Conservation (phyloP, 495 filamentous ascomycete genomes). For the Trichoderma virens region DNA sequence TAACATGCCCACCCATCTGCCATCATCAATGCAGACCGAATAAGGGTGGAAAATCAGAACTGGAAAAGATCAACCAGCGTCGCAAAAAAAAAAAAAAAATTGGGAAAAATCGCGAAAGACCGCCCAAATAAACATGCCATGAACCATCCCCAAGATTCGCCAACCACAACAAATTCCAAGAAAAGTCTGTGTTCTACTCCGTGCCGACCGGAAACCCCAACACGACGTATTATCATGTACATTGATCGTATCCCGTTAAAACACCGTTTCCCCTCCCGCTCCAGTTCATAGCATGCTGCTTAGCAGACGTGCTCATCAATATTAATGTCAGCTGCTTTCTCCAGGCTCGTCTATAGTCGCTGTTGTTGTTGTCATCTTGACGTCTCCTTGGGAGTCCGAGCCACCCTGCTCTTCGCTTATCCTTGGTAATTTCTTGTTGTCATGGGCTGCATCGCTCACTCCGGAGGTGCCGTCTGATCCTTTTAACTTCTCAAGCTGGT, state of each 20-base stretch:
- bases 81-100: too few species aligned
- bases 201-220: not conserved
- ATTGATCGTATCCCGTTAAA: not conserved
- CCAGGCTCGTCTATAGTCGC: not conserved
- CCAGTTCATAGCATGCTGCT: not conserved
- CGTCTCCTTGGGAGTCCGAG: not conserved
- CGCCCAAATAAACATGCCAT: not conserved
- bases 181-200: not conserved
- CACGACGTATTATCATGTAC: not conserved
- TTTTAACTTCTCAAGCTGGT: conserved; percentile 35
- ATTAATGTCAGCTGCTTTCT: not conserved
- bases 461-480: not conserved
- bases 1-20: not conserved
- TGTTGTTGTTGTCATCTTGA: not conserved
- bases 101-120: not conserved
- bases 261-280: not conserved
- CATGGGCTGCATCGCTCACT: not conserved
- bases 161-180: not conserved
- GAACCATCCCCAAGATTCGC: not conserved
- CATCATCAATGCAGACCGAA: not conserved
- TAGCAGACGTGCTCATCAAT: not conserved
- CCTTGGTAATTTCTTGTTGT: not conserved
- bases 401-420: not conserved
- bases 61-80: not conserved
- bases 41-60: not conserved